phyloP scores from a whole-genome alignment of 495 filamentous ascomycete species.

The Penicillium ochrochloron region DNA sequence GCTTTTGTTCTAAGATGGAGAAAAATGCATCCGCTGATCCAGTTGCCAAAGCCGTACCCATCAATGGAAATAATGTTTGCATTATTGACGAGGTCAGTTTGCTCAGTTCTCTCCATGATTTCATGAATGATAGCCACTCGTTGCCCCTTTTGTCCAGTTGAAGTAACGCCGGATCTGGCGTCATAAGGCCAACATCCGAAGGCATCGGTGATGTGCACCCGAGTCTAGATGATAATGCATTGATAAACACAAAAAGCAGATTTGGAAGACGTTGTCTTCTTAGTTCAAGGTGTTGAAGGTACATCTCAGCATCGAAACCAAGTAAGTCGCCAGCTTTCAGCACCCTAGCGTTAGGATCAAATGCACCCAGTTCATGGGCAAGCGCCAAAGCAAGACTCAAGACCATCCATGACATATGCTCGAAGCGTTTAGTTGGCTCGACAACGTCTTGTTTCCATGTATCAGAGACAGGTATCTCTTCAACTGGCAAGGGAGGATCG shows the following conservation, averaged over 20 bases:
- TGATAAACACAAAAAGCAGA: slow-evolving; percentile 43
- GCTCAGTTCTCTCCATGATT: slow-evolving; percentile 38
- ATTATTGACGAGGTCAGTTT: slow-evolving; percentile 37
- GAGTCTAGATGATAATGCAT: slow-evolving; percentile 40
- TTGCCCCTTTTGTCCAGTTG: slow-evolving; percentile 3
- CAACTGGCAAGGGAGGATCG: slow-evolving; percentile 23
- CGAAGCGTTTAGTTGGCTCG: slow-evolving; percentile 45
- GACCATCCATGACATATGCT: slow-evolving; percentile 51
- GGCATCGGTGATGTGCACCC: slow-evolving; percentile 44
- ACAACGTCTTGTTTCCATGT: slow-evolving; percentile 39
- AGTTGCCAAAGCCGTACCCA: slow-evolving; percentile 24
- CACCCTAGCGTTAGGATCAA: slow-evolving; percentile 24
- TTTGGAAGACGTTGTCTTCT: slow-evolving; percentile 36
- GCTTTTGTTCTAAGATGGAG: slow-evolving; percentile 35
- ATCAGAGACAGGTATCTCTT: slow-evolving; percentile 28
- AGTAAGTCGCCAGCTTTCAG: slow-evolving; percentile 12
- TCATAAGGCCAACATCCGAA: slow-evolving; percentile 12
- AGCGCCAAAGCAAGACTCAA: slow-evolving; percentile 44
- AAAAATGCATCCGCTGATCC: slow-evolving; percentile 28
- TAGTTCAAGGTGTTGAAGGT: slow-evolving; percentile 30
- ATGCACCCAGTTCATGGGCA: slow-evolving; percentile 44
- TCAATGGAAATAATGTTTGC: slow-evolving; percentile 35
- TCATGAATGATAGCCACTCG: slow-evolving; percentile 29
- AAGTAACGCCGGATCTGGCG: neutral
- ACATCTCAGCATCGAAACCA: slow-evolving; percentile 22